Conservation (phyloP, 345 rosid species). For the Carallia brachiata region DNA sequence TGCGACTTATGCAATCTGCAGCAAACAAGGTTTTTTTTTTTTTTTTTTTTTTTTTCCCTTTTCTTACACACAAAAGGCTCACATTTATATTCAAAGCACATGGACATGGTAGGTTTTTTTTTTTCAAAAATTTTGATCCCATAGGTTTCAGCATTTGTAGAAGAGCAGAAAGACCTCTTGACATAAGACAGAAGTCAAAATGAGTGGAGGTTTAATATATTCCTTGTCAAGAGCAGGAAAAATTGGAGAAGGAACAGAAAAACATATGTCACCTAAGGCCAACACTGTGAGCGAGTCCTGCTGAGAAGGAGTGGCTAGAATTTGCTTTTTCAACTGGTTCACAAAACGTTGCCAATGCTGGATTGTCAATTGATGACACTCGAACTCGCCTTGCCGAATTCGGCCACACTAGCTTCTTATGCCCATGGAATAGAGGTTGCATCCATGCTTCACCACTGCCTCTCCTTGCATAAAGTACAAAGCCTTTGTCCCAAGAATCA, state of each 20-base stretch:
- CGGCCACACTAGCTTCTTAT: slow-evolving; percentile 40
- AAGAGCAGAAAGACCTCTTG: neutral
- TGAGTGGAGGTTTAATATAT: neutral
- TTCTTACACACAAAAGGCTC: too few relatives aligned
- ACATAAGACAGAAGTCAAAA: neutral
- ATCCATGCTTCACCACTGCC: slow-evolving; percentile 53
- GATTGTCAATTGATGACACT: slow-evolving; percentile 47
- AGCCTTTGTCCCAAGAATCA: slow-evolving; percentile 56
- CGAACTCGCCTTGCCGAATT: slow-evolving; percentile 40
- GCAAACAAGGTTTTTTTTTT: too few relatives aligned
- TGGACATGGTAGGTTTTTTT: neutral
- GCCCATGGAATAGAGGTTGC: slow-evolving; percentile 40
- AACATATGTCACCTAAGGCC: slow-evolving; percentile 40
- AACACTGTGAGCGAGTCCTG: slow-evolving; percentile 57
- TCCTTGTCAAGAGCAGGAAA: neutral
- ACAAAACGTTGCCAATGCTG: slow-evolving; percentile 53
- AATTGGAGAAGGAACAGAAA: neutral
- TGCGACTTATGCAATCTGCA: too few relatives aligned
- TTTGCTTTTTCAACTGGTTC: slow-evolving; percentile 58
- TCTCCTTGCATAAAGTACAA: slow-evolving; percentile 45
- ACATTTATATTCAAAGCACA: neutral
- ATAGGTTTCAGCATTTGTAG: neutral
- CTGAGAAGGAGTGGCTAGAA: slow-evolving; percentile 58
- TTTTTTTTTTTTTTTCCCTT: too few relatives aligned
- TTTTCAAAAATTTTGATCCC: neutral